These are phyloP conservation scores for Tuber brumale DNA, from an alignment of 495 filamentous ascomycete genomes.

Conservation along the genomic window DNA sequence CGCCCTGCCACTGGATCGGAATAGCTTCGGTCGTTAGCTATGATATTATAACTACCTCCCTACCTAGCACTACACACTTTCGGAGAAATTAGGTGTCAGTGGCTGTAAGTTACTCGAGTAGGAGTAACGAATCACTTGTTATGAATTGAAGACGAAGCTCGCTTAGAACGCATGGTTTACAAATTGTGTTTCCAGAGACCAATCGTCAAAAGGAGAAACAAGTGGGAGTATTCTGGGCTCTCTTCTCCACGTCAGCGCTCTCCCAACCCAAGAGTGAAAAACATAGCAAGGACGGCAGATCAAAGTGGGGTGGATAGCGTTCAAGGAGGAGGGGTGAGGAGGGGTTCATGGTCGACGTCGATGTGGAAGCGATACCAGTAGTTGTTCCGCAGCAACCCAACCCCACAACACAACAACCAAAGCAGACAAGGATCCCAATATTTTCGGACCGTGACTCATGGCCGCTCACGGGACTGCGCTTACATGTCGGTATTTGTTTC, in stretches of 20 bases:
- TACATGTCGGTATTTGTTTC: background rate
- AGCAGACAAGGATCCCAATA: background rate
- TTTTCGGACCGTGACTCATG: constrained; percentile 6
- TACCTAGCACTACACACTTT: background rate
- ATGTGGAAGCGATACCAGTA: background rate
- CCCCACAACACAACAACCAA: background rate
- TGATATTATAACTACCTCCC: background rate
- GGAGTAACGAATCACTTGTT: background rate
- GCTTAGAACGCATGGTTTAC: background rate
- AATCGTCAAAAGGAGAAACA: background rate
- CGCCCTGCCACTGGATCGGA: background rate
- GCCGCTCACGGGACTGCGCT: background rate
- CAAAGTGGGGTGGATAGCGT: background rate
- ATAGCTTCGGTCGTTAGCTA: background rate
- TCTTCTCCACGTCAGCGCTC: background rate
- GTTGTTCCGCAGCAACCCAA: background rate
- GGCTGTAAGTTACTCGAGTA: background rate
- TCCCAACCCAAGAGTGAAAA: background rate
- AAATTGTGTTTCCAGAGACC: background rate
- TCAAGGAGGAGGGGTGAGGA: background rate
- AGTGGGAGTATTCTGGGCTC: background rate
- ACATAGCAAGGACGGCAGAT: background rate
- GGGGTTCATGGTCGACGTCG: background rate
- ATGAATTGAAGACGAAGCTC: background rate
- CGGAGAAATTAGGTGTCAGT: background rate